Conservation (phyloP, 1,139 yeast genomes). For the Yamadazyma atmosphaerica region DNA sequence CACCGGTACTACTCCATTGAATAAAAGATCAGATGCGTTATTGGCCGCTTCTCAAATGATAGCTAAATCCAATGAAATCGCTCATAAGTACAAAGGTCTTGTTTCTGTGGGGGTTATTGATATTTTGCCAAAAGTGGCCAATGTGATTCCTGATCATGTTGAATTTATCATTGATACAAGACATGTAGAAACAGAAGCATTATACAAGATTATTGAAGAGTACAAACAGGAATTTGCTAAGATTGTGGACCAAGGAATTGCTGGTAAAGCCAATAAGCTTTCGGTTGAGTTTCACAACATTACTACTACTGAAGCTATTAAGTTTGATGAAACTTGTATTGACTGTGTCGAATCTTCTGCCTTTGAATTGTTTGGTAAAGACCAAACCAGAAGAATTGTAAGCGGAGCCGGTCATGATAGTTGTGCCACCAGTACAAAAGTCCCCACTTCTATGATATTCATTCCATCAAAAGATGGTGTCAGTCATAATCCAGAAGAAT, state of each 20-base stretch:
- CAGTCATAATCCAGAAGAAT: conserved; percentile 68
- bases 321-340: conserved; percentile 52
- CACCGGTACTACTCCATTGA: conserved; percentile 75
- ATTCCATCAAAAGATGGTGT: conserved; percentile 73
- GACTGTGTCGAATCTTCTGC: conserved; percentile 54
- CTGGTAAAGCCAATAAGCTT: conserved; percentile 22
- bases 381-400: conserved; percentile 44
- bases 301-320: conserved; percentile 54
- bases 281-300: conserved; percentile 40
- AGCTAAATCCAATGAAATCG: conserved; percentile 55
- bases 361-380: conserved; percentile 44
- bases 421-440: conserved; percentile 53
- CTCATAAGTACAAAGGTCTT: conserved; percentile 51
- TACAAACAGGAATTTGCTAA: conserved; percentile 33
- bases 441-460: conserved; percentile 75
- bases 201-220: conserved; percentile 40
- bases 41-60: conserved; percentile 59
- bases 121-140: conserved; percentile 59
- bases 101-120: conserved; percentile 60
- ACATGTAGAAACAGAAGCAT: conserved; percentile 49
- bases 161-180: conserved; percentile 59
- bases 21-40: conserved; percentile 60
- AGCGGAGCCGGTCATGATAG: conserved; percentile 80
- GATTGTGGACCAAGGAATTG: conserved; percentile 15
- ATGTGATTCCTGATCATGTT: conserved; percentile 65